Evolutionary conservation across 2,329 filamentous ascomycete genomes (phyloP).

Genomic region (Tolypocladium amazonense): DNA sequence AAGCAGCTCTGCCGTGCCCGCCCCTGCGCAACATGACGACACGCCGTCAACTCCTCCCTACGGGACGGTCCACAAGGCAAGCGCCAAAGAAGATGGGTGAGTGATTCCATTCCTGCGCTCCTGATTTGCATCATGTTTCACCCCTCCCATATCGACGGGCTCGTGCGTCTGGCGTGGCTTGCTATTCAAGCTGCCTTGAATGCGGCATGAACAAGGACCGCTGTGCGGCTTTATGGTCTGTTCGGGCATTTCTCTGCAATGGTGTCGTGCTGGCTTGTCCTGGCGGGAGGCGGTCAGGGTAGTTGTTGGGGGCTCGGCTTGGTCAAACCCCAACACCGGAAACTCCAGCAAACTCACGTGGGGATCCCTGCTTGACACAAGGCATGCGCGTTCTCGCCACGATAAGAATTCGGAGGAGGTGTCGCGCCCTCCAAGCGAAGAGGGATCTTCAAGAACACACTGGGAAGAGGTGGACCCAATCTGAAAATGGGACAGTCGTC

Average conservation of each 20-base stretch:
- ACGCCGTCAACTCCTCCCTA: conserved; percentile 20
- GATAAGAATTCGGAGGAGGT: neutral
- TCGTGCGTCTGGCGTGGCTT: neutral
- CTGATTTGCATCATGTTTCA: neutral
- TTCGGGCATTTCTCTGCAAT: neutral
- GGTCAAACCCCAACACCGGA: conserved; percentile 10
- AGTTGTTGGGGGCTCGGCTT: conserved; percentile 10
- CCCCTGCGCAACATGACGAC: conserved; percentile 18
- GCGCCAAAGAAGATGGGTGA: conserved; percentile 46
- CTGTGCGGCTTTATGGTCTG: neutral
- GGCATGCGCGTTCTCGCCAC: neutral
- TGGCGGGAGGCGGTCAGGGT: conserved; percentile 16
- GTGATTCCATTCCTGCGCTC: conserved; percentile 10
- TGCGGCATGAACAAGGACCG: neutral
- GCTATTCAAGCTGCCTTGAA: neutral
- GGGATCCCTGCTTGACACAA: conserved; percentile 3
- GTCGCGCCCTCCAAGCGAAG: neutral
- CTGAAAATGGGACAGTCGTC: conserved; percentile 7
- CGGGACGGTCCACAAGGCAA: conserved; percentile 41
- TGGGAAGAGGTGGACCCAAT: conserved; percentile 1
- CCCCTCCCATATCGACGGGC: neutral
- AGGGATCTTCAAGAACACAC: neutral
- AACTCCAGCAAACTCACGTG: conserved; percentile 8
- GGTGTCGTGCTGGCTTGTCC: conserved; percentile 4
- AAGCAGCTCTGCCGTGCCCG: conserved; percentile 14